Conservation (phyloP, 2,329 filamentous ascomycete species). For the Ascochyta lentis region DNA sequence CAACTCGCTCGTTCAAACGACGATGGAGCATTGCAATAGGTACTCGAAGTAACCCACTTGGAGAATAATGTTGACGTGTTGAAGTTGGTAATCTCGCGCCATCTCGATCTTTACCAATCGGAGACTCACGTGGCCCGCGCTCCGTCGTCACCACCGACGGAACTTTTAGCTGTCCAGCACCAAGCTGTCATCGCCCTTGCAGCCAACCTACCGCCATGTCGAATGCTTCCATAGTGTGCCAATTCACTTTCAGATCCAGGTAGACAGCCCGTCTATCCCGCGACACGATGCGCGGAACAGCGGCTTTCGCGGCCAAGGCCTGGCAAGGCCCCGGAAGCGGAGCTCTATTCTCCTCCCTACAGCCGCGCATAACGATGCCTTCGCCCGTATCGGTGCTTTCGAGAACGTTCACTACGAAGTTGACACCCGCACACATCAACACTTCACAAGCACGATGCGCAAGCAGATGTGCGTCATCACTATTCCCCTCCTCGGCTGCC, state of each 20-base stretch:
- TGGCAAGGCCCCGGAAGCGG: slow-evolving; percentile 45
- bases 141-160: slow-evolving; percentile 39
- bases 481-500: slow-evolving; percentile 19
- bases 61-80: slow-evolving; percentile 16
- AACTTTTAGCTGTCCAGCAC: slow-evolving; percentile 27
- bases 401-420: slow-evolving; percentile 23
- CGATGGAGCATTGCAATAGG: neutral
- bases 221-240: slow-evolving; percentile 24
- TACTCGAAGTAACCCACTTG: neutral
- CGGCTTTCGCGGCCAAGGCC: slow-evolving; percentile 40
- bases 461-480: slow-evolving; percentile 17
- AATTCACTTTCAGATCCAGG: slow-evolving; percentile 24
- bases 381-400: slow-evolving; percentile 20
- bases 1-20: neutral
- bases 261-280: slow-evolving; percentile 33
- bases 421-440: slow-evolving; percentile 1
- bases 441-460: slow-evolving; percentile 1
- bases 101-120: slow-evolving; percentile 15
- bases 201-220: slow-evolving; percentile 31
- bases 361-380: slow-evolving; percentile 29
- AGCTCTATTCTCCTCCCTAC: slow-evolving; percentile 44
- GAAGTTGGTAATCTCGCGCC: slow-evolving; percentile 16
- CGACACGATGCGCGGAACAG: slow-evolving; percentile 45
- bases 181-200: slow-evolving; percentile 22
- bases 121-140: slow-evolving; percentile 31